Evolutionary conservation across 139 green algal species (phyloP), one percentile per base, ranked within the genome.

Genomic region (Pseudopediastrum boryanum): DNA sequence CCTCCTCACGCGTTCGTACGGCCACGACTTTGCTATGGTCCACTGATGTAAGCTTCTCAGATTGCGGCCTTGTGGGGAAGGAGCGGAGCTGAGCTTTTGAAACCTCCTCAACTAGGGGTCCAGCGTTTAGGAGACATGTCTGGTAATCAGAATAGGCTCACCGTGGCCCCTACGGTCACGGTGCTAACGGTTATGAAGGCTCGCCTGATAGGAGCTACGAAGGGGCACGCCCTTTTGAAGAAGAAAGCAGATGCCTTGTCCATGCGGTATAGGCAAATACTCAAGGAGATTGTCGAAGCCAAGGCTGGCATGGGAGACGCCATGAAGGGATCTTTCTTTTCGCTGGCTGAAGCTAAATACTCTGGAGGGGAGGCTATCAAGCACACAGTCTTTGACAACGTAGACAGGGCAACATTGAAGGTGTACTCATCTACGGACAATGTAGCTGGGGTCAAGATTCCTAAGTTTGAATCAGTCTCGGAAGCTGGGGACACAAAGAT

Each of bases 191-290:
- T 96, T 23, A 97, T 98, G 86, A 98, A 99, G 86, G 83, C 80
- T 1, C 90, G 96, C 2, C 87, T 99, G 21, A 67, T 88, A 2
- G 96, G 94, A 23, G 96, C 96, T 1, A 96, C 91, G 27, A 98
- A 98, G 80, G 96, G 96, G 2, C 94, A 99, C 75, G 90, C 93
- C 44, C 88, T 99, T 63, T 87, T 99, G 29, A 99, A 99, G 87
- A 99, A 99, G 90, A 99, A 99, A 77, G 96, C 94, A 3, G 97
- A 99, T 83, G 97, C 97, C 7, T 85, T 99, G 59, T 98, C 94
- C 19, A 90, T 99, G 85, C 89, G 93, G 5, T 96, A 88, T 56
- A 78, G 66, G 54, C 67, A 79, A 65, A 92, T 98, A 38, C 87
- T 97, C 4, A 93, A 92, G 72, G 91, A 96, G 62, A 99, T 99